Conservation (phyloP, 306 rosid genomes). For the Rubus parviflorus region DNA sequence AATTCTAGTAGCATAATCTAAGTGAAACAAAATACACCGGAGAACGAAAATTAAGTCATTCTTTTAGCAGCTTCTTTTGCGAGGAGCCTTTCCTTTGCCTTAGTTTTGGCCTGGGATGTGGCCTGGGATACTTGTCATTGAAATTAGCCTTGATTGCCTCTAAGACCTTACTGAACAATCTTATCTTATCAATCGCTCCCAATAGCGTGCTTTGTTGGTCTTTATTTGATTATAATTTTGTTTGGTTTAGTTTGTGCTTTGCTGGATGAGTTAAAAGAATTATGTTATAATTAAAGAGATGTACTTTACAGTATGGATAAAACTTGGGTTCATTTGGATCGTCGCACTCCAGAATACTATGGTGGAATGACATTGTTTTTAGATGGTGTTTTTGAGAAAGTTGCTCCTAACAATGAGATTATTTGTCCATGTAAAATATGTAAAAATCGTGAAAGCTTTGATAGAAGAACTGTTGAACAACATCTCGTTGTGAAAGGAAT, state of each 20-base stretch:
- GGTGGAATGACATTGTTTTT: neutral
- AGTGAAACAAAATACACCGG: neutral
- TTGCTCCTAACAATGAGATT: neutral
- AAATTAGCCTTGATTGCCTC: slow-evolving; percentile 87
- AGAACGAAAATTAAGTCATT: neutral
- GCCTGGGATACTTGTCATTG: slow-evolving; percentile 68
- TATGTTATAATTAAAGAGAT: too few species aligned
- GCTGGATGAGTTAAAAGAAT: too few species aligned
- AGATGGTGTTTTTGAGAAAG: neutral
- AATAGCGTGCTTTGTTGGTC: too few species aligned
- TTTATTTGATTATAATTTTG: too few species aligned
- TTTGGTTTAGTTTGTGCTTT: too few species aligned
- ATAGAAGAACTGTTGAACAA: neutral
- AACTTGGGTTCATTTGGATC: neutral
- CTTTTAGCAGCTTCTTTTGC: slow-evolving; percentile 32
- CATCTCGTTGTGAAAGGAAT: neutral
- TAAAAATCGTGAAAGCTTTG: neutral
- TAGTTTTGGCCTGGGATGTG: slow-evolving; percentile 69
- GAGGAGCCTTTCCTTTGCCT: slow-evolving; percentile 57
- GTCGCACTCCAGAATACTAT: neutral
- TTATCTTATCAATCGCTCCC: slow-evolving; percentile 34
- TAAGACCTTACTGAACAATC: slow-evolving; percentile 59
- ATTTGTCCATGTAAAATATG: neutral
- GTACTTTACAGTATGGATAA: neutral
- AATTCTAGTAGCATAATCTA: slow-evolving; percentile 4